phyloP scores from a whole-genome alignment of 768 basidiomycete genomes.

The Tremella mesenterica region DNA sequence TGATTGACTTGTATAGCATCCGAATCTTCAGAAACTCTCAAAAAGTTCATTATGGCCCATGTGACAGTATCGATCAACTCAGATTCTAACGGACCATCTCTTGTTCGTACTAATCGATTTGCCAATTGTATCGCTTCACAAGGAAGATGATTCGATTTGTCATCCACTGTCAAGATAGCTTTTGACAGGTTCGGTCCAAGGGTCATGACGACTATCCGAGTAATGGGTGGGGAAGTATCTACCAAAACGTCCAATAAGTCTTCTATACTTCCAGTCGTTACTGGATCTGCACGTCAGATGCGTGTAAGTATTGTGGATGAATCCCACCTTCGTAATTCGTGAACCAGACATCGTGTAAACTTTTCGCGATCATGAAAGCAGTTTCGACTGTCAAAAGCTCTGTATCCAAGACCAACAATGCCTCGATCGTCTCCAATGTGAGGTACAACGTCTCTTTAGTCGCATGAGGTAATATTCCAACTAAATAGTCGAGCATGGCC shows the following conservation, averaged over 20 bases:
- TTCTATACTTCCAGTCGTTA: constrained; percentile 73
- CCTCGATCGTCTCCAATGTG: constrained; percentile 74
- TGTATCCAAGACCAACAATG: constrained; percentile 64
- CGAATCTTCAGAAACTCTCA: constrained; percentile 68
- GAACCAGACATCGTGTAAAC: constrained; percentile 71
- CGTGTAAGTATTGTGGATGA: too few relatives aligned
- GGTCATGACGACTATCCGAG: constrained; percentile 62
- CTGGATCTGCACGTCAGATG: constrained; percentile 77
- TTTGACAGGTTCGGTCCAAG: constrained; percentile 65
- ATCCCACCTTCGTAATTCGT: too few relatives aligned
- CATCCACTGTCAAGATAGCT: constrained; percentile 50
- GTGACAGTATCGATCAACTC: constrained; percentile 72
- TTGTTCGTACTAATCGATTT: constrained; percentile 61
- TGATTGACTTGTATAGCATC: constrained; percentile 52
- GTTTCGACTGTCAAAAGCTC: too few relatives aligned
- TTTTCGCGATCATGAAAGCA: too few relatives aligned
- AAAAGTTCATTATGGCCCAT: constrained; percentile 61
- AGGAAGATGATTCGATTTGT: constrained; percentile 62
- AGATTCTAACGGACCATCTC: constrained; percentile 58
- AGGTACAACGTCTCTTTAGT: constrained; percentile 83
- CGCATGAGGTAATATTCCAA: constrained; percentile 69
- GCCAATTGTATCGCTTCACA: constrained; percentile 75
- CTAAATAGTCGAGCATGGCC: constrained; percentile 68
- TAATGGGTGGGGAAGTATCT: constrained; percentile 54
- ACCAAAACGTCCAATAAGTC: constrained; percentile 70